These are phyloP conservation scores for Cicer cuneatum DNA, from an alignment of 306 rosid species.

Conservation along the genomic window DNA sequence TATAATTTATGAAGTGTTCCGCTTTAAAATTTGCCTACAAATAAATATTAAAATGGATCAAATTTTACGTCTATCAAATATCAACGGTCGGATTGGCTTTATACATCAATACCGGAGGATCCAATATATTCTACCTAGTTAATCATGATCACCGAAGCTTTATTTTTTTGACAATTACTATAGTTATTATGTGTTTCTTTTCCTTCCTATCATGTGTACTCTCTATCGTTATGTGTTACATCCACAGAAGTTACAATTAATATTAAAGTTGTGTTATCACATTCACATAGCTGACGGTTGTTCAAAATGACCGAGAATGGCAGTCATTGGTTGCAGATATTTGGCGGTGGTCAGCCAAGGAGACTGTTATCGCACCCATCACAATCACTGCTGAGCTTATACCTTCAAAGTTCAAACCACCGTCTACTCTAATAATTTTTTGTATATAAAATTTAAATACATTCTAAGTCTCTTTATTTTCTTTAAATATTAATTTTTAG, in stretches of 20 bases:
- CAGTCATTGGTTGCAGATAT: neutral
- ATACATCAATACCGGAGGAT: no score
- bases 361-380: neutral
- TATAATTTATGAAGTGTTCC: no score
- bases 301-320: neutral
- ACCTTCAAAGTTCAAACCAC: no score
- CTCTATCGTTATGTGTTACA: neutral
- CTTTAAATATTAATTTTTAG: no score
- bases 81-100: neutral
- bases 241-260: neutral
- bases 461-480: no score
- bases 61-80: neutral
- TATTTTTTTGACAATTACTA: neutral
- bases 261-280: neutral
- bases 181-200: neutral
- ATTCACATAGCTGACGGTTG: neutral
- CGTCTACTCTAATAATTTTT: no score
- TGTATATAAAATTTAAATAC: no score
- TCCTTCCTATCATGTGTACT: no score
- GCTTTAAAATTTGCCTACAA: no score
- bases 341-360: neutral
- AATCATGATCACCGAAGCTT: neutral
- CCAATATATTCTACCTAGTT: neutral
- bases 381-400: neutral
- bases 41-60: neutral